Evolutionary conservation across 352 stramenopile species (phyloP), one percentile per base, ranked within the genome.

Genomic region (Aphanomyces astaci): DNA sequence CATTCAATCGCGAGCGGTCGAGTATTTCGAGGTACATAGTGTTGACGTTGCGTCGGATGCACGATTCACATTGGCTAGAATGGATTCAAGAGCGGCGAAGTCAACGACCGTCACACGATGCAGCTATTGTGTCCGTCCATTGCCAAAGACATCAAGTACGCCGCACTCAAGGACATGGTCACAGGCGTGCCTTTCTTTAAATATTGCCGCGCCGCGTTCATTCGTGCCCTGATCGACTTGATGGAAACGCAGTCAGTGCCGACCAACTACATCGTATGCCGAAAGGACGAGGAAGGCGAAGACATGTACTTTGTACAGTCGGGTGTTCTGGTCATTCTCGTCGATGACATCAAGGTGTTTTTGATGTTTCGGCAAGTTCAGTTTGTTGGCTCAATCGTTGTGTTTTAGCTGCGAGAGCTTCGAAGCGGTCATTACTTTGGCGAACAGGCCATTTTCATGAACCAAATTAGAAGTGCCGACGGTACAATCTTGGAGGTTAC

Each of bases 281-380:
- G 68, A 24, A 64, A 69, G 0, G 81, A 78, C 1, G 81, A 89
- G 24, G 75, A 81, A 17, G 79, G 79, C 28, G 75, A 89, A 59
- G 81, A 79, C 4, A 85, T 89, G 78, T 89, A 89, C 52, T 76
- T 89, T 24, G 71, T 89, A 30, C 73, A 83, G 53, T 82, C 79
- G 4, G 81, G 81, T 0, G 79, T 89, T 2, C 59, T 89, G 24
- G 73, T 85, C 51, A 84, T 77, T 0, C 65, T 87, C 13, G 76
- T 86, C 1, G 72, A 80, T 27, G 78, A 78, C 19, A 71, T 83
- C 1, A 89, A 87, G 70, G 45, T n/a, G n/a, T n/a, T n/a, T n/a
- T n/a, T n/a, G n/a, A n/a, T n/a, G n/a, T n/a, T 53, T 57, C 49
- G n/a, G 13, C 22, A 25, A 4, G 17, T 46, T 46, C 17, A 17